These are phyloP conservation scores for Lepiota brunneoincarnata DNA, from an alignment of 768 basidiomycete species.

Conservation along the genomic window DNA sequence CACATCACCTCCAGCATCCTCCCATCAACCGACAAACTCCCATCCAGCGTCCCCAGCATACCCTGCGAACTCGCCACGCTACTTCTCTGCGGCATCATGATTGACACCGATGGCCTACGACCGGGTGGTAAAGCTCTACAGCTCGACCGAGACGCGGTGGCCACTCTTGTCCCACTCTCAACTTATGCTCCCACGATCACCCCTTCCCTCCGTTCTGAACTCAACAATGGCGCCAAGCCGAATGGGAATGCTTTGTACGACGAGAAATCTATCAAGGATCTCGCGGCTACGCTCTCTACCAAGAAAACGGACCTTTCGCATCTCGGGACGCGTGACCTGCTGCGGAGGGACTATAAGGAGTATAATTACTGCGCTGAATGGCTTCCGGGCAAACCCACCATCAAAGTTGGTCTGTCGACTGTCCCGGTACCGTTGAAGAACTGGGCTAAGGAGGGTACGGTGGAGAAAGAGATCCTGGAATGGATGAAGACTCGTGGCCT, in stretches of 20 bases:
- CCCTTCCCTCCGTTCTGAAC: slow-evolving; percentile 14
- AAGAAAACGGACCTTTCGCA: slow-evolving; percentile 71
- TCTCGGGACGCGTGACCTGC: slow-evolving; percentile 70
- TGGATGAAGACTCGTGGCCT: slow-evolving; percentile 72
- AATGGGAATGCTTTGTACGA: slow-evolving; percentile 30
- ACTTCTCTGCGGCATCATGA: slow-evolving; percentile 76
- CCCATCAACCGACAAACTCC: slow-evolving; percentile 19
- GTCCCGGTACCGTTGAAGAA: slow-evolving; percentile 68
- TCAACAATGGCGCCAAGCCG: slow-evolving; percentile 2
- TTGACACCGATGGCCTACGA: slow-evolving; percentile 85
- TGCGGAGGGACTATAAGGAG: slow-evolving; percentile 95
- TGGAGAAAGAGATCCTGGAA: slow-evolving; percentile 35
- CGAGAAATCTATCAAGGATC: slow-evolving; percentile 40
- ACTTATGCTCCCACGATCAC: slow-evolving; percentile 33
- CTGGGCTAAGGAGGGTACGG: slow-evolving; percentile 47
- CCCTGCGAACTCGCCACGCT: slow-evolving; percentile 72
- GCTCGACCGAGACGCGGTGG: slow-evolving; percentile 62
- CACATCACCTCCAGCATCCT: slow-evolving; percentile 32
- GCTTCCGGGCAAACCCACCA: slow-evolving; percentile 28
- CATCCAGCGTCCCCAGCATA: slow-evolving; percentile 25
- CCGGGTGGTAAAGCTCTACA: slow-evolving; percentile 72
- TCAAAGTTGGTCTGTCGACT: slow-evolving; percentile 77
- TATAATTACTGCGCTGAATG: slow-evolving; percentile 54
- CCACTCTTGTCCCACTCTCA: slow-evolving; percentile 61
- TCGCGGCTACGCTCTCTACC: slow-evolving; percentile 43